phyloP scores from a whole-genome alignment of 1,139 yeast species.

The Debaryomycetaceae sp. region DNA sequence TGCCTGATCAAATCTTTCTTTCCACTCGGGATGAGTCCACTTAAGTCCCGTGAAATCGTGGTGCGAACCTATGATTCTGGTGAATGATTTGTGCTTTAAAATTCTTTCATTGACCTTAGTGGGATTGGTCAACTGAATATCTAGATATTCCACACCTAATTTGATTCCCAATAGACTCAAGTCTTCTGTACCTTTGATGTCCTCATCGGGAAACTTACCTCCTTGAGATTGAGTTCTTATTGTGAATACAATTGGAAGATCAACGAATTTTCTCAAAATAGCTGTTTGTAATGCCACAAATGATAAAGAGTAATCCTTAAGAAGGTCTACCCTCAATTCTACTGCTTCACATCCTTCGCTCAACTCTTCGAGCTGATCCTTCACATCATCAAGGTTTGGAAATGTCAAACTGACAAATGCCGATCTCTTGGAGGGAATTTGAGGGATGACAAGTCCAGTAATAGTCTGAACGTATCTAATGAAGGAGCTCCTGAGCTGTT shows the following conservation, averaged over 20 bases:
- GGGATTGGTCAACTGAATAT: constrained; percentile 48
- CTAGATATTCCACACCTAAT: constrained; percentile 57
- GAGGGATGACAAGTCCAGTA: constrained; percentile 49
- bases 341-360: constrained; percentile 74
- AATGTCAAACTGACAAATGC: constrained; percentile 71
- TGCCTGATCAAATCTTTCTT: constrained; percentile 65
- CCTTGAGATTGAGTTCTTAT: constrained; percentile 79
- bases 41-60: constrained; percentile 66
- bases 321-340: constrained; percentile 76
- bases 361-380: constrained; percentile 47
- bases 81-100: constrained; percentile 44
- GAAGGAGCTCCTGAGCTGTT: constrained; percentile 57
- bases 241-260: constrained; percentile 78
- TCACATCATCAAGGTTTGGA: constrained; percentile 47
- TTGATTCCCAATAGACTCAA: constrained; percentile 64
- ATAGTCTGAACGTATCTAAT: constrained; percentile 56
- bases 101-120: constrained; percentile 26
- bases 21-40: constrained; percentile 77
- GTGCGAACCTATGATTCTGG: constrained; percentile 78
- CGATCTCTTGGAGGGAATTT: constrained; percentile 55
- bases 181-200: constrained; percentile 42
- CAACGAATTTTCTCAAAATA: constrained; percentile 54
- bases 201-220: constrained; percentile 67
- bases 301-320: constrained; percentile 45
- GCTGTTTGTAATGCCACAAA: constrained; percentile 78